Evolutionary conservation across 169 alveolate species (phyloP).

Genomic region (Babesia caballi): DNA sequence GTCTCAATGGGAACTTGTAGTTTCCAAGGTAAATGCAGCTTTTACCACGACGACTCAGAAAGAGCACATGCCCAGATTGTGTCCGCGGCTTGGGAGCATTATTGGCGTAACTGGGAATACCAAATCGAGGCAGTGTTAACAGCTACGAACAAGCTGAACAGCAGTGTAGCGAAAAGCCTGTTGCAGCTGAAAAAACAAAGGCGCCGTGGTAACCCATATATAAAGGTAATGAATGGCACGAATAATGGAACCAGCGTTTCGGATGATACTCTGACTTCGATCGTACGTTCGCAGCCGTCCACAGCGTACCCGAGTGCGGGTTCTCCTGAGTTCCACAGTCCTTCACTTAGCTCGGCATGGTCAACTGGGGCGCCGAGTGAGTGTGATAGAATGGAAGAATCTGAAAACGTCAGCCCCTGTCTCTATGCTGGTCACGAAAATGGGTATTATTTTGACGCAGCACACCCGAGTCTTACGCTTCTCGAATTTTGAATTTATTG

Average conservation of each 20-base stretch:
- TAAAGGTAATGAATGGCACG: neutral
- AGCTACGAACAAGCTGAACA: neutral
- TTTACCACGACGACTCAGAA: constrained; percentile 63
- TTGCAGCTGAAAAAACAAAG: neutral
- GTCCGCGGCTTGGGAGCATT: constrained; percentile 70
- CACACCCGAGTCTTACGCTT: neutral
- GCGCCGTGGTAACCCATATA: neutral
- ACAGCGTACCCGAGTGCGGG: neutral
- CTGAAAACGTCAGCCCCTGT: neutral
- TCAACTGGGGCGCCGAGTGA: neutral
- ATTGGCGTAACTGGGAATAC: constrained; percentile 68
- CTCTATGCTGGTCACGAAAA: neutral
- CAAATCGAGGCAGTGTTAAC: constrained; percentile 48
- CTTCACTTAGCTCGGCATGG: neutral
- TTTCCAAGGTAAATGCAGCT: too few relatives aligned
- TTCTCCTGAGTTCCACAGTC: neutral
- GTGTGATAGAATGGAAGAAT: neutral
- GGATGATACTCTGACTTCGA: neutral
- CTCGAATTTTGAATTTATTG: neutral
- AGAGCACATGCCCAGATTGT: constrained; percentile 63
- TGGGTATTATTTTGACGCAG: neutral
- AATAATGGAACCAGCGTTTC: neutral
- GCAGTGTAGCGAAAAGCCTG: neutral
- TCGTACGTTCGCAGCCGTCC: neutral
- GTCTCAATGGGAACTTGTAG: too few relatives aligned